Evolutionary conservation across 257 asterid genomes (phyloP).

Genomic region (Plantago ovata): DNA sequence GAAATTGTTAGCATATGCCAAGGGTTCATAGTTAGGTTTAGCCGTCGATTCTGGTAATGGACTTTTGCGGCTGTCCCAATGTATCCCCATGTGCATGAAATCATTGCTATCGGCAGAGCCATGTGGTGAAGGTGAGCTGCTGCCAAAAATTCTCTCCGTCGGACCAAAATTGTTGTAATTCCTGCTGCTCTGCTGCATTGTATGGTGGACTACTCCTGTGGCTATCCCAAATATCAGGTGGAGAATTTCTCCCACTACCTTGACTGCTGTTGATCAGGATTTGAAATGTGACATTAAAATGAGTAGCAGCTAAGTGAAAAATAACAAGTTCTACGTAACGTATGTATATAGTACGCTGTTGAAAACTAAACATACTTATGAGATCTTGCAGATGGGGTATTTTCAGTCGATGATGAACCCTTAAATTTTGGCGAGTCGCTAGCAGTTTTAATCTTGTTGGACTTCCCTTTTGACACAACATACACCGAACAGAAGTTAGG

Average conservation of each 20-base stretch:
- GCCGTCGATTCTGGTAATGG: slow-evolving; percentile 22
- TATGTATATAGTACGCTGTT: neutral
- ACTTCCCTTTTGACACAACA: slow-evolving; percentile 46
- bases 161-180: too few relatives aligned
- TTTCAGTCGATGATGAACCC: slow-evolving; percentile 18
- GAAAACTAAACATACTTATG: slow-evolving; percentile 38
- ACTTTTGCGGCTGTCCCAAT: slow-evolving; percentile 24
- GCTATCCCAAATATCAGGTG: slow-evolving; percentile 33
- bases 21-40: slow-evolving; percentile 33
- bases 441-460: slow-evolving; percentile 41
- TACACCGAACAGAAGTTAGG: slow-evolving; percentile 71
- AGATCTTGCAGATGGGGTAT: slow-evolving; percentile 21
- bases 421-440: slow-evolving; percentile 29
- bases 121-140: slow-evolving; percentile 28
- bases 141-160: slow-evolving; percentile 19
- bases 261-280: slow-evolving; percentile 44
- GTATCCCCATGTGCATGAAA: slow-evolving; percentile 12
- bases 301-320: too few relatives aligned
- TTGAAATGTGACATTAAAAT: too few relatives aligned
- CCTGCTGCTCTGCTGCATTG: too few relatives aligned
- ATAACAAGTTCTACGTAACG: neutral
- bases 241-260: slow-evolving; percentile 41
- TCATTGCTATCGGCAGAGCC: slow-evolving; percentile 21
- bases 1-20: slow-evolving; percentile 26
- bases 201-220: slow-evolving; percentile 27